Evolutionary conservation across 176 grass and related monocot species (phyloP).

Genomic region (Oropetium thomaeum): DNA sequence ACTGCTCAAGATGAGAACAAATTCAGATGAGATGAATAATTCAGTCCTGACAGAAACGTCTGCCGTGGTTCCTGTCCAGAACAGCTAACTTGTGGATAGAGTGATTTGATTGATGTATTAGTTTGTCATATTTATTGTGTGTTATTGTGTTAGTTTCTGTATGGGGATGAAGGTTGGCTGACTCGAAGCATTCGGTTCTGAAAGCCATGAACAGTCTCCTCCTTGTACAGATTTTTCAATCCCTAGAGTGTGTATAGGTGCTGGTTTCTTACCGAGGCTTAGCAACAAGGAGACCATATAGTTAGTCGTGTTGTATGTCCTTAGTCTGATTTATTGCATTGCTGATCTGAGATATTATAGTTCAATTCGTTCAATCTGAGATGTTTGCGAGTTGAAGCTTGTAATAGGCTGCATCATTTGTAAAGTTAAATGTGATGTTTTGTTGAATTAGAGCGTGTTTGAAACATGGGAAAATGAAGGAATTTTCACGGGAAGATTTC

Average conservation of each 20-base stretch:
- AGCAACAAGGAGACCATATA: slow-evolving; percentile 29
- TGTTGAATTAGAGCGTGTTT: too few relatives aligned
- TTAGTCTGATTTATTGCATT: slow-evolving; percentile 29
- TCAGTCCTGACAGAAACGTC: slow-evolving; percentile 60
- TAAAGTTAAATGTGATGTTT: too few relatives aligned
- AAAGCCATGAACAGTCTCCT: slow-evolving; percentile 11
- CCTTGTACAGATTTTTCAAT: slow-evolving; percentile 35
- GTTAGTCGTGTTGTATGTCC: slow-evolving; percentile 32
- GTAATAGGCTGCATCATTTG: neutral
- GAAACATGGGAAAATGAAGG: too few relatives aligned
- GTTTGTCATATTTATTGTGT: slow-evolving; percentile 46
- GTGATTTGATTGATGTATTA: slow-evolving; percentile 40
- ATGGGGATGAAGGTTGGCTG: slow-evolving; percentile 37
- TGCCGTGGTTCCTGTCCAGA: slow-evolving; percentile 62
- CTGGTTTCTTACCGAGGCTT: slow-evolving; percentile 35
- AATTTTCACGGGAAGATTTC: too few relatives aligned
- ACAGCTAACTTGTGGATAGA: slow-evolving; percentile 51
- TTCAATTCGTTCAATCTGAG: neutral
- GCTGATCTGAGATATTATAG: slow-evolving; percentile 1
- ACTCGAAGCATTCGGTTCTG: slow-evolving; percentile 22
- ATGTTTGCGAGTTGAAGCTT: neutral
- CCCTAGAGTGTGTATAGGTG: slow-evolving; percentile 45
- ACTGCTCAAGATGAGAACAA: slow-evolving; percentile 62
- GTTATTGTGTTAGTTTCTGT: slow-evolving; percentile 44
- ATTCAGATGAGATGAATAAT: slow-evolving; percentile 58